phyloP scores from a whole-genome alignment of 1,139 yeast species.

The Taphrina betulina region DNA sequence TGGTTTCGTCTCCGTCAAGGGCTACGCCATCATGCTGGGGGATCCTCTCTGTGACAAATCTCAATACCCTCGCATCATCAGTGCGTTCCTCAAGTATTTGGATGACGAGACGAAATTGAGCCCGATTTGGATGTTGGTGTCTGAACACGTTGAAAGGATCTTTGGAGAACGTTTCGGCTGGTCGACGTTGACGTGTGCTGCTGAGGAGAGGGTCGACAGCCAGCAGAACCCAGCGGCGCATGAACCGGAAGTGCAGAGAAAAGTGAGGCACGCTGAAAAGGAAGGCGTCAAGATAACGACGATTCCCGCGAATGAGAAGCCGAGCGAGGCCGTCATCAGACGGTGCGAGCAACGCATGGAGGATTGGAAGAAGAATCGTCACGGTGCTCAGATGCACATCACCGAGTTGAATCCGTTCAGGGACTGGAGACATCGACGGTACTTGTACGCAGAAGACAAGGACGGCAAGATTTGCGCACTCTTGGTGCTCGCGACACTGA shows the following conservation, averaged over 20 bases:
- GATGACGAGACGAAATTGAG: not conserved
- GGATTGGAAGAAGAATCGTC: slow-evolving; percentile 17
- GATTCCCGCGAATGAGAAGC: not conserved
- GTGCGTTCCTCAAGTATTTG: slow-evolving; percentile 4
- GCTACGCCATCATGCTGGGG: slow-evolving; percentile 16
- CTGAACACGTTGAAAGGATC: slow-evolving; percentile 10
- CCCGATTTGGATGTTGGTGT: slow-evolving; percentile 18
- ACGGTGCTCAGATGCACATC: slow-evolving; percentile 22
- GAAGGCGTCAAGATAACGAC: slow-evolving; percentile 8
- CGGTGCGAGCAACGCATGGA: slow-evolving; percentile 10
- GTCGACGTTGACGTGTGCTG: slow-evolving; percentile 17
- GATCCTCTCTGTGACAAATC: slow-evolving; percentile 15
- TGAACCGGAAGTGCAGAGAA: slow-evolving; percentile 11
- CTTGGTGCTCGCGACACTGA: slow-evolving; percentile 13
- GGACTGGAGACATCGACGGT: slow-evolving; percentile 12
- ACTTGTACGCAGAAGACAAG: slow-evolving; percentile 1
- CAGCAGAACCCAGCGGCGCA: slow-evolving; percentile 4
- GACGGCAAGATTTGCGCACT: slow-evolving; percentile 14
- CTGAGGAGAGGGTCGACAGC: slow-evolving; percentile 19
- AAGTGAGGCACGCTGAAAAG: slow-evolving; percentile 14
- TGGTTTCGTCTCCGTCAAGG: slow-evolving; percentile 1
- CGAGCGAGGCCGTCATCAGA: not conserved
- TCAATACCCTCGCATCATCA: slow-evolving; percentile 4
- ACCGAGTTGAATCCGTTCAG: slow-evolving; percentile 25
- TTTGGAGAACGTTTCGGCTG: slow-evolving; percentile 11